phyloP scores from a whole-genome alignment of 73 alveolate species.

The Stentor roeselii region DNA sequence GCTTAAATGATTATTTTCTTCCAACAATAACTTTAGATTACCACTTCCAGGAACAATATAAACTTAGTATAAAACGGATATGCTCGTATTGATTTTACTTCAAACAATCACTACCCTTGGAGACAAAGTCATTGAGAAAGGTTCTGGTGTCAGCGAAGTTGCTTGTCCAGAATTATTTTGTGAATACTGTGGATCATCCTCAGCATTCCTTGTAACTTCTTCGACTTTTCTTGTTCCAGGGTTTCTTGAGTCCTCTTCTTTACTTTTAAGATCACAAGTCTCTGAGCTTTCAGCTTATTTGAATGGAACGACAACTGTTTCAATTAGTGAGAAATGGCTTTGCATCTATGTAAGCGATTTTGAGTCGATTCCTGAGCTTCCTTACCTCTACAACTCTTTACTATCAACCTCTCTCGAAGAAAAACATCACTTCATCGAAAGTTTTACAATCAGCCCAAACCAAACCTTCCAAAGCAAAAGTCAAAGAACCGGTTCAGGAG shows the following conservation, averaged over 20 bases:
- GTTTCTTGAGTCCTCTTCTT: background rate
- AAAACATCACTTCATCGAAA: background rate
- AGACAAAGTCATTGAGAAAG: background rate
- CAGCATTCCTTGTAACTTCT: background rate
- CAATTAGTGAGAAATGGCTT: background rate
- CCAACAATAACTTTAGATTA: no score
- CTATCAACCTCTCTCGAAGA: background rate
- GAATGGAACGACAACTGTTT: background rate
- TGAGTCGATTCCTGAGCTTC: background rate
- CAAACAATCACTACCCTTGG: background rate
- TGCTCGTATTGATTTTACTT: background rate
- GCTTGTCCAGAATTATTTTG: background rate
- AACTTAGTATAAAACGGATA: constrained; percentile 1
- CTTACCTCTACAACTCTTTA: background rate
- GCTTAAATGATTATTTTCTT: no score
- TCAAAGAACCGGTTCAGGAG: background rate
- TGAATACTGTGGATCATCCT: background rate
- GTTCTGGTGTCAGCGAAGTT: background rate
- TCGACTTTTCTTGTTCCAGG: background rate
- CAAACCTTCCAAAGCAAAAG: background rate
- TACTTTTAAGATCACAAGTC: background rate
- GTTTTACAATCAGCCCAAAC: background rate
- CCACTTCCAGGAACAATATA: no score
- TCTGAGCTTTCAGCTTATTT: background rate
- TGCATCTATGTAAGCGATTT: background rate